Conservation (phyloP, 352 stramenopile genomes). For the Globisporangium spiculum region DNA sequence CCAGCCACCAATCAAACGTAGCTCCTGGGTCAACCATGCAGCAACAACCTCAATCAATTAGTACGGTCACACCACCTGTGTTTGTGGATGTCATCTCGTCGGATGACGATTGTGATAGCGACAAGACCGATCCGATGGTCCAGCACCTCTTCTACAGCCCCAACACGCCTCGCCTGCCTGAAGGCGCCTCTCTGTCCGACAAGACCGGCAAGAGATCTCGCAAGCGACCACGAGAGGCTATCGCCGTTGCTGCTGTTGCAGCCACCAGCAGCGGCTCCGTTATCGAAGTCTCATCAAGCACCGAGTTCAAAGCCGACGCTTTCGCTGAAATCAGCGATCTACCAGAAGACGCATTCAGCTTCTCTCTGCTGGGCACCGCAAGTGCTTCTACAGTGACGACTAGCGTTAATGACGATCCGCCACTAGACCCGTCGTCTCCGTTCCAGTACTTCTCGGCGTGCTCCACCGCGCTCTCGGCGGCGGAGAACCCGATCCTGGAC, state of each 20-base stretch:
- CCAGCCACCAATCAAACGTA: neutral
- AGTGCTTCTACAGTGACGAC: neutral
- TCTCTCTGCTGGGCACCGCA: slow-evolving; percentile 16
- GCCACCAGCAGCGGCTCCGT: neutral
- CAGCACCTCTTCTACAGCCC: slow-evolving; percentile 79
- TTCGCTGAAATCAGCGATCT: neutral
- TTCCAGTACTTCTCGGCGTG: slow-evolving; percentile 58
- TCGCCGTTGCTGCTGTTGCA: neutral
- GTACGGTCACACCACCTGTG: slow-evolving; percentile 22
- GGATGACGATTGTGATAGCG: slow-evolving; percentile 56
- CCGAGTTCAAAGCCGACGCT: neutral
- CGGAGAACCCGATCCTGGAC: slow-evolving; percentile 14
- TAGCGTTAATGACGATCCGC: neutral
- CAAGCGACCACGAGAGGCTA: slow-evolving; percentile 35
- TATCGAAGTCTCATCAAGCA: neutral
- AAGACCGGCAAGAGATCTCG: slow-evolving; percentile 9
- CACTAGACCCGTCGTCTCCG: slow-evolving; percentile 23
- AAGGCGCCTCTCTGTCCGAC: neutral
- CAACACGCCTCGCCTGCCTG: slow-evolving; percentile 42
- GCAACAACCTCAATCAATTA: neutral
- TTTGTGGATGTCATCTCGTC: slow-evolving; percentile 64
- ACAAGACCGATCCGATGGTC: slow-evolving; percentile 69
- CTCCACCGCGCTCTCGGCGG: slow-evolving; percentile 18
- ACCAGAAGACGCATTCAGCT: slow-evolving; percentile 12
- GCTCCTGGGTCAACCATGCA: neutral